phyloP scores from a whole-genome alignment of 768 basidiomycete genomes.

The Boletus rubroflammeus region DNA sequence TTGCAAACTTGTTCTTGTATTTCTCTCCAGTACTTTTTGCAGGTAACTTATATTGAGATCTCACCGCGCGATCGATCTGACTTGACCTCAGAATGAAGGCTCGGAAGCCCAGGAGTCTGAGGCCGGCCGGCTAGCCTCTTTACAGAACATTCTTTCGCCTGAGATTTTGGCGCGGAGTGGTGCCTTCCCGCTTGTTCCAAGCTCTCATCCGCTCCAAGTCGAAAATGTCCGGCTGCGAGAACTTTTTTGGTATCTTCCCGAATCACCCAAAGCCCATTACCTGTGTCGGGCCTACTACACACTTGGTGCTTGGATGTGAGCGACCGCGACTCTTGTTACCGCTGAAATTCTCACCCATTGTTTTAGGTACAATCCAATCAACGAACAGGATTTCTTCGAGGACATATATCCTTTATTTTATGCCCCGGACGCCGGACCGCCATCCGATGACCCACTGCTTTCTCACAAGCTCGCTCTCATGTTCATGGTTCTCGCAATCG shows the following conservation, averaged over 20 bases:
- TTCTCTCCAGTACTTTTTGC: constrained; percentile 69
- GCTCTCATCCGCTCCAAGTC: constrained; percentile 35
- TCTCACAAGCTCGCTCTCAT: constrained; percentile 61
- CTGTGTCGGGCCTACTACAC: constrained; percentile 59
- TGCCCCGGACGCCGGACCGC: constrained; percentile 39
- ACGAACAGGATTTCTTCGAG: constrained; percentile 53
- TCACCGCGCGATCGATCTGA: constrained; percentile 8
- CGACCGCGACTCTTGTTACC: constrained; percentile 2
- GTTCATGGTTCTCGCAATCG: constrained; percentile 67
- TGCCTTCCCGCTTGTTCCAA: constrained; percentile 57
- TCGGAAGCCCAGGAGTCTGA: constrained; percentile 50
- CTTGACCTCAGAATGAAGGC: constrained; percentile 50
- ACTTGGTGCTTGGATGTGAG: constrained; percentile 72
- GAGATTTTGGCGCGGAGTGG: constrained; percentile 64
- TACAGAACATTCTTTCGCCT: constrained; percentile 55
- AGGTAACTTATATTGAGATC: constrained; percentile 39
- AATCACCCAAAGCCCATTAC: constrained; percentile 54
- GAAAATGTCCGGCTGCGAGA: constrained; percentile 49
- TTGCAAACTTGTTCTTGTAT: constrained; percentile 13
- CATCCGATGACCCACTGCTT: constrained; percentile 47
- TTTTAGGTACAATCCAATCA: constrained; percentile 65
- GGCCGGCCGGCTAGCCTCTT: constrained; percentile 43
- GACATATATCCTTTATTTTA: constrained; percentile 62
- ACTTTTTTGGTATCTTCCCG: constrained; percentile 69
- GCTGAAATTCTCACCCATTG: constrained; percentile 4